Base-by-base conservation (phyloP, 2,329 filamentous ascomycete species). In the Fusarium dimerum region DNA sequence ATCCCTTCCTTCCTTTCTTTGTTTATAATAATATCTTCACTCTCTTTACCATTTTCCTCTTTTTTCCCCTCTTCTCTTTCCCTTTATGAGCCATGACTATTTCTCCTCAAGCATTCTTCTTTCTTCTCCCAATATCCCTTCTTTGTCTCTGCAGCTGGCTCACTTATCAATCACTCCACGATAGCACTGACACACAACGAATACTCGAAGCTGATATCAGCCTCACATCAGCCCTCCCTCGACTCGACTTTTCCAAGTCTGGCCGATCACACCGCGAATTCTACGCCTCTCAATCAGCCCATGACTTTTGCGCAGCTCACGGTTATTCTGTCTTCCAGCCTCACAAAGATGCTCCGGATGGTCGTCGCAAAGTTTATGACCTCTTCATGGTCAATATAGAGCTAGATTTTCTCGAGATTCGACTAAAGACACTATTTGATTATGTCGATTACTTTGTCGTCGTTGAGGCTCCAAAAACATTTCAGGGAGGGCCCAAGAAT, bases 391-490 rank as follows among this genome's bases (percentile, higher is more conserved):
- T 87, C 60, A 85, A 84, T 59, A 79, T 76, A 3, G 85, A 87
- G 69, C 73, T 87, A 12, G 84, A 87, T 69, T 85, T 82, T 77
- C 75, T 88, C 40, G 84, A 88, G 66, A 81, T 88, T 44, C 80
- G 83, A 11, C 73, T 88, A 3, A 76, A 83, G 61, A 80, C 80
- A 3, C 76, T 85, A 15, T 79, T 80, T 51, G 68, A 78, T 39
- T 70, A 79, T 40, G 82, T 87, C 53, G 84, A 88, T 70, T 86
- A 85, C 68, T 88, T 86, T 60, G 74, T 88, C 61, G 76, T 88
- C 34, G 76, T 87, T 46, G 85, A 88, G 70, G 78, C 80, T 1
- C 66, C 71, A 16, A 76, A 72, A 45, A 86, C 83, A 1, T 87
- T 87, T 59, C 84, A 83, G 15, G 78, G 78, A 36, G 71, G 70